Percentiles rank a stretch among this genome's conserved stretches.
Conservation (phyloP, 768 basidiomycete species). For the Lentinula boryana region DNA sequence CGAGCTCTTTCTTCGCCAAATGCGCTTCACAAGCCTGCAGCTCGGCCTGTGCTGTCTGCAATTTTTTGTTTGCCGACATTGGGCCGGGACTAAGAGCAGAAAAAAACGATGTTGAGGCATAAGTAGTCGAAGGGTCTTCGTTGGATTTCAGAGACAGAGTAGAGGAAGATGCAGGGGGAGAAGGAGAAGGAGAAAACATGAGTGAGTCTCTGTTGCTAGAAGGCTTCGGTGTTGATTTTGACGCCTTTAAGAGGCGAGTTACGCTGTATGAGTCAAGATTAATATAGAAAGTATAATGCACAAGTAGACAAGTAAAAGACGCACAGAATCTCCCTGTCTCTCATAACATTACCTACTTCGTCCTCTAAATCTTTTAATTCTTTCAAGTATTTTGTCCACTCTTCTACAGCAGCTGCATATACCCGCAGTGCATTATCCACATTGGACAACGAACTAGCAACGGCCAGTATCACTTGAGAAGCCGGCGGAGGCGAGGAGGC, state of each 20-base stretch:
- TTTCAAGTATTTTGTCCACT: conserved; percentile 58
- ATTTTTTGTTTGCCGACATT: conserved; percentile 32
- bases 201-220: conserved; percentile 32
- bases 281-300: neutral
- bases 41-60: conserved; percentile 64
- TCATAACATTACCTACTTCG: conserved; percentile 60
- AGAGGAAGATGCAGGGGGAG: conserved; percentile 33
- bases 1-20: conserved; percentile 62
- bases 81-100: neutral
- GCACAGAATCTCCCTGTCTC: conserved; percentile 80
- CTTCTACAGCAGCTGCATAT: conserved; percentile 56
- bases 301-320: conserved; percentile 18
- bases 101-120: conserved; percentile 6
- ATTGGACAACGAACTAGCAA: conserved; percentile 52
- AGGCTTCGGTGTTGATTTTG: conserved; percentile 43
- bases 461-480: conserved; percentile 47
- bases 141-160: conserved; percentile 33
- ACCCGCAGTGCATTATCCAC: conserved; percentile 64
- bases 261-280: conserved; percentile 37
- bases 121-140: conserved; percentile 6
- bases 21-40: conserved; percentile 80
- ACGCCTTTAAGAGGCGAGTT: conserved; percentile 73
- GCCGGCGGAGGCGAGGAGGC: conserved; percentile 53
- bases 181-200: conserved; percentile 20
- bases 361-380: conserved; percentile 64